Conservation (phyloP, 1,284 basidiomycete species). For the Lignosus rhinocerotis region DNA sequence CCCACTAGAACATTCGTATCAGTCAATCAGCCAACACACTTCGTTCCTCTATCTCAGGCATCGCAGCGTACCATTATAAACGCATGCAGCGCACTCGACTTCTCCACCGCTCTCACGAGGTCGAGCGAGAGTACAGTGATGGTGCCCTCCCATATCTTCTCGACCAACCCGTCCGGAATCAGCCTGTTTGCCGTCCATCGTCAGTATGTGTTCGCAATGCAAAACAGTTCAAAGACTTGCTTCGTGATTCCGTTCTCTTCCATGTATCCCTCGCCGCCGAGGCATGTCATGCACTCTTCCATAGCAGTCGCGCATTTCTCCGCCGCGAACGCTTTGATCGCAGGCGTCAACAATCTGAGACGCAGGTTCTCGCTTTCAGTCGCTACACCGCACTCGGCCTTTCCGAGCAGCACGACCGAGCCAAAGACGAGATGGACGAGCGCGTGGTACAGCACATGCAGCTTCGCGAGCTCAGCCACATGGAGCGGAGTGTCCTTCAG, state of each 20-base stretch:
- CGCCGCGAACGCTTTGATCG: constrained; percentile 71
- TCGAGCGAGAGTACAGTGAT: constrained; percentile 70
- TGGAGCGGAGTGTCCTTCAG: constrained; percentile 62
- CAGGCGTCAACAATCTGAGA: constrained; percentile 69
- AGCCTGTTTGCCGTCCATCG: constrained; percentile 33
- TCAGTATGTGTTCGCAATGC: not conserved
- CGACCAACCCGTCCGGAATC: constrained; percentile 69
- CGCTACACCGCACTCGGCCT: constrained; percentile 55
- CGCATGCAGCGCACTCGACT: constrained; percentile 37
- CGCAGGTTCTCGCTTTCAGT: constrained; percentile 49
- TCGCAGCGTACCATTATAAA: constrained; percentile 37
- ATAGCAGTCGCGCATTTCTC: constrained; percentile 64
- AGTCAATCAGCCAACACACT: not conserved
- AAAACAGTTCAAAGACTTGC: constrained; percentile 31
- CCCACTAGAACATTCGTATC: constrained; percentile 54
- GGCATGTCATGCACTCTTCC: constrained; percentile 72
- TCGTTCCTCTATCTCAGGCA: not conserved
- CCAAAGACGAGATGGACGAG: constrained; percentile 66
- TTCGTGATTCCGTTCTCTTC: constrained; percentile 71
- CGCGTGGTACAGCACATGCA: constrained; percentile 64
- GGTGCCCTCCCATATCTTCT: constrained; percentile 85
- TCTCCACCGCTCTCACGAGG: constrained; percentile 54
- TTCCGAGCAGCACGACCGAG: constrained; percentile 59
- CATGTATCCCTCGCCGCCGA: constrained; percentile 85
- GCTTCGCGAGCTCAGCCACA: constrained; percentile 59